These are phyloP conservation scores for Aspergillus brunneoviolaceus DNA, from an alignment of 2,329 filamentous ascomycete species.

Conservation along the genomic window DNA sequence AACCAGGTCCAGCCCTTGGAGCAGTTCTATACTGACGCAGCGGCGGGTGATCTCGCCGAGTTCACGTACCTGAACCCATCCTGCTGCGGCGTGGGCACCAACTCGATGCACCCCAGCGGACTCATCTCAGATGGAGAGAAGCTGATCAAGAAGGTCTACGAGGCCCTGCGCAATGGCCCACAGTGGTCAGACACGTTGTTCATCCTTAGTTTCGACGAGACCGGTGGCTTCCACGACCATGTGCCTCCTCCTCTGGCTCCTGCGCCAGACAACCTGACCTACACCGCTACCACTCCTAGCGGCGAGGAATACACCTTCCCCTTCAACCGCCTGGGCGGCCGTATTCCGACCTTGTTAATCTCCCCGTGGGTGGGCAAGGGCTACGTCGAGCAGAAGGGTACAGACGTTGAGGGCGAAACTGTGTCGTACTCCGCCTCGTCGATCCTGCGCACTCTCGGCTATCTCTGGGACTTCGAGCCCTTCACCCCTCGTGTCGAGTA, in stretches of 20 bases:
- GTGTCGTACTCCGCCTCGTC: slow-evolving; percentile 32
- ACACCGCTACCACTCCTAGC: slow-evolving; percentile 31
- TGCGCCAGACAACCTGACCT: slow-evolving; percentile 35
- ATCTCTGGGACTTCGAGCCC: slow-evolving; percentile 36
- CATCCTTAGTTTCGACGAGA: slow-evolving; percentile 42
- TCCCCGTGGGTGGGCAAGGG: slow-evolving; percentile 34
- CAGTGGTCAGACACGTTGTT: slow-evolving; percentile 39
- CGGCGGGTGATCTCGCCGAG: slow-evolving; percentile 32
- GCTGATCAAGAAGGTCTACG: slow-evolving; percentile 39
- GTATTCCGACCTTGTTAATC: slow-evolving; percentile 31
- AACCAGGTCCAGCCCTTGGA: slow-evolving; percentile 31
- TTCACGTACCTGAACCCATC: slow-evolving; percentile 41
- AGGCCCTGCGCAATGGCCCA: slow-evolving; percentile 34
- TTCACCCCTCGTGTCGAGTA: slow-evolving; percentile 30
- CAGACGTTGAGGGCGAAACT: slow-evolving; percentile 19
- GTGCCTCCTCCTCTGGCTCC: slow-evolving; percentile 35
- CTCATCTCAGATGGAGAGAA: slow-evolving; percentile 38
- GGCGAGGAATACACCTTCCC: slow-evolving; percentile 29
- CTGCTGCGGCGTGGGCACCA: slow-evolving; percentile 41
- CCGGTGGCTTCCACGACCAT: slow-evolving; percentile 41
- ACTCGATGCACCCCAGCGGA: slow-evolving; percentile 37
- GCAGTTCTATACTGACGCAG: slow-evolving; percentile 37
- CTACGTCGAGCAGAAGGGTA: slow-evolving; percentile 32
- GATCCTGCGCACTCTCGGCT: slow-evolving; percentile 32
- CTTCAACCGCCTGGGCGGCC: slow-evolving; percentile 32